Percentiles rank a stretch among this genome's conserved stretches.
These are phyloP conservation scores for Beta macrorhiza DNA, from an alignment of 179 eudicot species.

Conservation along the genomic window DNA sequence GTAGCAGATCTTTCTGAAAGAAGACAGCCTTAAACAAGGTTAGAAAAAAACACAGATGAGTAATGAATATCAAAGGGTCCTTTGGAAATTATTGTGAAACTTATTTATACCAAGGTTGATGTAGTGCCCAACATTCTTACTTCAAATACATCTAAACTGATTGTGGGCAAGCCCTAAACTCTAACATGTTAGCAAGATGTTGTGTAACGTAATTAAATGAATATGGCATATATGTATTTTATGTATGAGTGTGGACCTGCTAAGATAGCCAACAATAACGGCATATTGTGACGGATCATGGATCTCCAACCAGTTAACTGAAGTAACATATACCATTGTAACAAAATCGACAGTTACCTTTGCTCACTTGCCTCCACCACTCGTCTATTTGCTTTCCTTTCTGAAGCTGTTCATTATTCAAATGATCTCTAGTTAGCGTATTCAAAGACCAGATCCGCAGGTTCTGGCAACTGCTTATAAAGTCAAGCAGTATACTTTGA, in stretches of 20 bases:
- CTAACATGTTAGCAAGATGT: too few relatives aligned
- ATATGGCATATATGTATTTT: not conserved
- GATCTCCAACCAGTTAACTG: slow-evolving; percentile 1
- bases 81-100: too few relatives aligned
- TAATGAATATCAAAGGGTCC: too few relatives aligned
- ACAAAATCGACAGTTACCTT: slow-evolving; percentile 47
- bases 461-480: slow-evolving; percentile 89
- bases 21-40: not conserved
- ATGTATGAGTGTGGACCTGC: not conserved
- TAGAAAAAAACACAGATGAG: not conserved
- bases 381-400: slow-evolving; percentile 98
- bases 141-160: too few relatives aligned
- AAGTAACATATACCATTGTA: not conserved
- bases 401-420: slow-evolving; percentile 86
- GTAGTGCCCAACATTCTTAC: too few relatives aligned
- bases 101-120: too few relatives aligned
- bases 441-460: slow-evolving; percentile 89
- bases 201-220: not conserved
- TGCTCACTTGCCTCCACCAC: slow-evolving; percentile 95
- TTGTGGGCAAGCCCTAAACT: too few relatives aligned
- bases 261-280: not conserved
- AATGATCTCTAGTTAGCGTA: slow-evolving; percentile 63
- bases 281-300: not conserved
- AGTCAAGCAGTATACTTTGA: slow-evolving; percentile 82
- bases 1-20: not conserved